phyloP scores from a whole-genome alignment of 2,329 filamentous ascomycete species.

The Lachnellula suecica region DNA sequence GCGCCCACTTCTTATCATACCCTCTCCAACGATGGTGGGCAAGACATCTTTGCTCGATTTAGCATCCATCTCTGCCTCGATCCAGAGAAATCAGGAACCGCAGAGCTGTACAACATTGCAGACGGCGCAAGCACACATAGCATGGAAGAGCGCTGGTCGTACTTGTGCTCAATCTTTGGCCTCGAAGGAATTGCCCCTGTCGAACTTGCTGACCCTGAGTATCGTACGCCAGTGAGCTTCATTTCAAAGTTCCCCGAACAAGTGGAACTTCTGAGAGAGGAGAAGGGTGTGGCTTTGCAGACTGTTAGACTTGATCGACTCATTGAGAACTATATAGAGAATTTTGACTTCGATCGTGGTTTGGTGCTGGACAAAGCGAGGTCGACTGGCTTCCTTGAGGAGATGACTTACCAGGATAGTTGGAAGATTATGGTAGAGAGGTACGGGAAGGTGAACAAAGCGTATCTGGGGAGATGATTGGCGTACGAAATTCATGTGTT shows the following conservation, averaged over 20 bases:
- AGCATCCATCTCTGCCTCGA: constrained; percentile 42
- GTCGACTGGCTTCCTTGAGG: neutral
- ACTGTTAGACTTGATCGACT: constrained; percentile 38
- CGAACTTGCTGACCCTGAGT: constrained; percentile 30
- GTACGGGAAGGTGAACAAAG: no score
- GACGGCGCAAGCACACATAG: constrained; percentile 36
- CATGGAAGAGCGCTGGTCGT: constrained; percentile 45
- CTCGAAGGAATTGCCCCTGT: constrained; percentile 39
- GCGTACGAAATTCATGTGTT: no score
- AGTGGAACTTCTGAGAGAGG: constrained; percentile 35
- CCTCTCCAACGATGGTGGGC: constrained; percentile 37
- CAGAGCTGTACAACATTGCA: constrained; percentile 42
- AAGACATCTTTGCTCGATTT: constrained; percentile 38
- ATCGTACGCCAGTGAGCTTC: constrained; percentile 35
- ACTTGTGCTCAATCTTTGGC: constrained; percentile 46
- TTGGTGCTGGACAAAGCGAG: constrained; percentile 30
- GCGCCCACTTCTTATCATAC: constrained; percentile 34
- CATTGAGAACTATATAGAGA: constrained; percentile 26
- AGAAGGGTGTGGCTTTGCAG: constrained; percentile 38
- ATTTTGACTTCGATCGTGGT: constrained; percentile 44
- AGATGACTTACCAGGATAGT: neutral
- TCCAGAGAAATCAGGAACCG: constrained; percentile 36
- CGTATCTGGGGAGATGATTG: no score
- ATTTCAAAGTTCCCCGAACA: constrained; percentile 32
- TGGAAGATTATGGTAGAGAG: neutral